A percentile compares a stretch with the other conserved stretches of the same genome.
Evolutionary conservation across 73 alveolate genomes (phyloP).

Genomic region (Paramecium octaurelia): DNA sequence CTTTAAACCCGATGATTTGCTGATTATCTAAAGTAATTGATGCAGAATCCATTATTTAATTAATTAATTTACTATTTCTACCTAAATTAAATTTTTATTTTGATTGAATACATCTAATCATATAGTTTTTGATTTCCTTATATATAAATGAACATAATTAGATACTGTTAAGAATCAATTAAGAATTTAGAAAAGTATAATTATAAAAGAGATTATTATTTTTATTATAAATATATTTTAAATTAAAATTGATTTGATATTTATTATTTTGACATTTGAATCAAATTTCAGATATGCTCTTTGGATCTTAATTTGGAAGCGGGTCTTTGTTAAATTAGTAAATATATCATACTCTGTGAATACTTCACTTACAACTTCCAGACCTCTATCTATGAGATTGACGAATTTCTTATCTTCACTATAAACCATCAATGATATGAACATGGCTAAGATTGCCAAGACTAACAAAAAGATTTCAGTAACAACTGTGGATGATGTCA

Average conservation of each 20-base stretch:
- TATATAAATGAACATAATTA: no score
- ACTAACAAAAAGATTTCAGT: not conserved
- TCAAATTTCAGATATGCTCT: not conserved
- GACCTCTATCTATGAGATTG: conserved; percentile 39
- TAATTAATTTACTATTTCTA: not conserved
- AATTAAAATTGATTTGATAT: not conserved
- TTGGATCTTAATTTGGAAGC: not conserved
- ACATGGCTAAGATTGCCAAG: not conserved
- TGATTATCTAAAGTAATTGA: not conserved
- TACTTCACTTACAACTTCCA: conserved; percentile 9
- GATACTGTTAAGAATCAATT: no score
- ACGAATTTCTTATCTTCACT: not conserved
- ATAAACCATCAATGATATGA: not conserved
- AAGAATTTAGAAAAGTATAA: no score
- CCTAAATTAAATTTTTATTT: not conserved
- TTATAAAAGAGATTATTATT: no score
- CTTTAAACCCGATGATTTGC: not conserved
- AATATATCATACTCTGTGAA: not conserved
- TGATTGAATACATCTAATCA: no score
- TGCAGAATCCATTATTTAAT: not conserved
- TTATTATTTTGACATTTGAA: not conserved
- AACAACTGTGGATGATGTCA: not conserved
- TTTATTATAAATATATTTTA: no score
- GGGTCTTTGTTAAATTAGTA: not conserved
- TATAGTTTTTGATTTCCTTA: no score